These are phyloP conservation scores for Chamaenerion angustifolium DNA, from an alignment of 345 rosid genomes.

Conservation along the genomic window DNA sequence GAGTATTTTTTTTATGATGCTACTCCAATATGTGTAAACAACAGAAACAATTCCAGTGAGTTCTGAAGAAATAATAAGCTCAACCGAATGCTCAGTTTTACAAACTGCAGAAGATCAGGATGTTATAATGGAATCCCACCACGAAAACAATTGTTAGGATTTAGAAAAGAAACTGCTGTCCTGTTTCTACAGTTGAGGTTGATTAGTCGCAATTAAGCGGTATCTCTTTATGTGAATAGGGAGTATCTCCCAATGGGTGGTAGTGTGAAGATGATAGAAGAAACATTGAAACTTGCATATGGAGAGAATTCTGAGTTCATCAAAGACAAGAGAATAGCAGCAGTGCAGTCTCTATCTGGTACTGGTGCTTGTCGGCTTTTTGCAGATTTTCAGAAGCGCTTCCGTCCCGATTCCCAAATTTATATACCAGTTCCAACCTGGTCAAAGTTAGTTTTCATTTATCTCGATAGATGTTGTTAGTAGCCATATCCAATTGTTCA, in stretches of 20 bases:
- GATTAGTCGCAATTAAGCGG: no score
- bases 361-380: conserved; percentile 96
- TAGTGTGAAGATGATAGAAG: conserved; percentile 78
- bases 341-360: conserved; percentile 82
- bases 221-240: conserved; percentile 24
- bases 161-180: no score
- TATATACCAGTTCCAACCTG: conserved; percentile 91
- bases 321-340: conserved; percentile 80
- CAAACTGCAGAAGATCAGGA: no score
- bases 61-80: no score
- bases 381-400: conserved; percentile 92
- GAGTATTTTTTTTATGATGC: no score
- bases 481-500: neutral
- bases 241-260: conserved; percentile 99
- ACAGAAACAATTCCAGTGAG: no score
- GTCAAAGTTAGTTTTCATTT: conserved; percentile 58
- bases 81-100: no score
- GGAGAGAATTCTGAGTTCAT: conserved; percentile 70
- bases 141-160: no score
- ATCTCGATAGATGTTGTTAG: neutral
- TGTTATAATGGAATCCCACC: no score
- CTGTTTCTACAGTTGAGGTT: no score
- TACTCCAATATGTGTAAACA: no score
- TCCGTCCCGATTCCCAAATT: conserved; percentile 70
- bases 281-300: conserved; percentile 82